phyloP scores from a whole-genome alignment of 2,329 filamentous ascomycete species.

The Sporothrix mexicana region DNA sequence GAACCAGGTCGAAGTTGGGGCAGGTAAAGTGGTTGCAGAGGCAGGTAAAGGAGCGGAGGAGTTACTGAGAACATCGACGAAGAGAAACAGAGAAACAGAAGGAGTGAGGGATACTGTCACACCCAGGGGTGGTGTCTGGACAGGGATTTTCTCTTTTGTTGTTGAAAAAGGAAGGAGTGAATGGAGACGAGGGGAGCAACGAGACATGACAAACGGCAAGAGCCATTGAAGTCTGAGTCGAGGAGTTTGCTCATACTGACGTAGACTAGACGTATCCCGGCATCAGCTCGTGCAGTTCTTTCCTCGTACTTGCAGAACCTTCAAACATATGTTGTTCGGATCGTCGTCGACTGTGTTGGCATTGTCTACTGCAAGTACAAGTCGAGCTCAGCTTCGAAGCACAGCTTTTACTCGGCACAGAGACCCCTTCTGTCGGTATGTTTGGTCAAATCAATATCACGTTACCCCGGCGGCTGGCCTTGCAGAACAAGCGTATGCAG shows the following conservation, averaged over 20 bases:
- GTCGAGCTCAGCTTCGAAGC: not conserved
- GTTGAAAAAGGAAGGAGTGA: not conserved
- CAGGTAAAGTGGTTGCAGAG: slow-evolving; percentile 26
- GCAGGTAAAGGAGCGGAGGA: not conserved
- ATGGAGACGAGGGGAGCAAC: not conserved
- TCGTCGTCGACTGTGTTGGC: not conserved
- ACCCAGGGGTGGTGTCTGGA: not conserved
- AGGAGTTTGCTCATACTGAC: slow-evolving; percentile 9
- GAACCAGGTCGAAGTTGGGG: slow-evolving; percentile 16
- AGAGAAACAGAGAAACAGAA: slow-evolving; percentile 1
- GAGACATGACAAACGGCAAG: slow-evolving; percentile 8
- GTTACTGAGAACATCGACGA: not conserved
- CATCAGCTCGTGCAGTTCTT: not conserved
- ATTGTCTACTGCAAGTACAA: not conserved
- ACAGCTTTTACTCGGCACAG: slow-evolving; percentile 1
- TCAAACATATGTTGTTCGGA: not conserved
- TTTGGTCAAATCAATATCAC: not conserved
- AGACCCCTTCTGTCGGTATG: not conserved
- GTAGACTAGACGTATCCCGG: not conserved
- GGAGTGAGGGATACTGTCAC: slow-evolving; percentile 9
- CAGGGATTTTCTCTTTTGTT: not conserved
- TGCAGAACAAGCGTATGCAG: slow-evolving; percentile 23
- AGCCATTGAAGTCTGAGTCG: not conserved
- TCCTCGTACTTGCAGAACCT: not conserved
- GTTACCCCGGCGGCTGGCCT: slow-evolving; percentile 6